phyloP scores from a whole-genome alignment of 495 filamentous ascomycete genomes.

The Neurospora sp. region DNA sequence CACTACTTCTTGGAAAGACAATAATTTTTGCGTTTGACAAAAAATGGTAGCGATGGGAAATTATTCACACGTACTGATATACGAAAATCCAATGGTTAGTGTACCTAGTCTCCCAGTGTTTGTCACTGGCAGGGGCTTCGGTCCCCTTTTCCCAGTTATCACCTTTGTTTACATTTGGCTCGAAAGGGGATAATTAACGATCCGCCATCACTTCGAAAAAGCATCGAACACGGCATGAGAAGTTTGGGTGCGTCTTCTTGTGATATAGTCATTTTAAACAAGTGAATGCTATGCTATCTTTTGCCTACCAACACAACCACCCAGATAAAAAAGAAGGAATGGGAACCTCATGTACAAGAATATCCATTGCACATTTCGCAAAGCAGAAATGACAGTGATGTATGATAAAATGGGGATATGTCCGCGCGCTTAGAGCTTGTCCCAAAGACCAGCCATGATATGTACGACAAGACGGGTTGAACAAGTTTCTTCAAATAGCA shows the following conservation, averaged over 20 bases:
- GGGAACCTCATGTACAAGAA: background rate
- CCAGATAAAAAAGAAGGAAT: background rate
- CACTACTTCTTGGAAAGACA: background rate
- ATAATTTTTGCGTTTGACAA: background rate
- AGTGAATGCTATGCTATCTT: background rate
- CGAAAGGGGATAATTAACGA: background rate
- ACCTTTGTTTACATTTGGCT: background rate
- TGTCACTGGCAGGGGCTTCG: background rate
- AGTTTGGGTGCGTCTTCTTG: background rate
- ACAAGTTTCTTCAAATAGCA: background rate
- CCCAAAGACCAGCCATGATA: background rate
- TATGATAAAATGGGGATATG: background rate
- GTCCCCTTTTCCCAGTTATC: background rate
- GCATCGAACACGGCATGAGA: background rate
- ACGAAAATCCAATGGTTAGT: background rate
- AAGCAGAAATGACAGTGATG: background rate
- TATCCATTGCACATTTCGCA: background rate
- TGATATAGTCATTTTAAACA: background rate
- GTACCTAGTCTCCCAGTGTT: background rate
- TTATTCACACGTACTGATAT: background rate
- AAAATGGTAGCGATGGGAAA: background rate
- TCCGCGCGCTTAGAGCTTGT: background rate
- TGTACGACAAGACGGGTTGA: background rate
- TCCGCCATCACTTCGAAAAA: background rate
- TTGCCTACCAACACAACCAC: background rate